Evolutionary conservation across 2,329 filamentous ascomycete genomes (phyloP).

Genomic region (Trichophyton mentagrophytes): DNA sequence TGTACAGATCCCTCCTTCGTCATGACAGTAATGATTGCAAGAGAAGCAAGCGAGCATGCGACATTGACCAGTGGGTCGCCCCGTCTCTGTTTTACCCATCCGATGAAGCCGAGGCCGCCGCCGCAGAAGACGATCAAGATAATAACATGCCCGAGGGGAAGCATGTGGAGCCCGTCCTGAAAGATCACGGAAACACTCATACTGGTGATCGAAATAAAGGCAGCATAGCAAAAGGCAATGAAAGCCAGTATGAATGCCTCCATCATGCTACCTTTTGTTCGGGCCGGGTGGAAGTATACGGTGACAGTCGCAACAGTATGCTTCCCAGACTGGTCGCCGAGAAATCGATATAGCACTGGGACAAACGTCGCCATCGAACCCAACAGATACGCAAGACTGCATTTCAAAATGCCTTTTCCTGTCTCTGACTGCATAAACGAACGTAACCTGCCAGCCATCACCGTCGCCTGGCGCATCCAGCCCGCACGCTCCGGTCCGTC

Average conservation of each 20-base stretch:
- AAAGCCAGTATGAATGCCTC: conserved; percentile 68
- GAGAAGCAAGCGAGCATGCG: conserved; percentile 70
- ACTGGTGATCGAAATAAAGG: conserved; percentile 62
- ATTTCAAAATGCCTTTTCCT: conserved; percentile 75
- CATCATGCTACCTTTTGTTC: conserved; percentile 78
- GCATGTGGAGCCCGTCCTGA: conserved; percentile 51
- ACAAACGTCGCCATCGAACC: conserved; percentile 80
- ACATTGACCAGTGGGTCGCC: conserved; percentile 72
- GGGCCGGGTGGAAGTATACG: conserved; percentile 86
- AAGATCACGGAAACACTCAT: conserved; percentile 83
- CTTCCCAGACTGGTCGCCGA: conserved; percentile 80
- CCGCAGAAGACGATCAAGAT: conserved; percentile 76
- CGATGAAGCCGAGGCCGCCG: conserved; percentile 73
- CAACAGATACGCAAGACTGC: conserved; percentile 75
- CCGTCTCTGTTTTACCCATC: conserved; percentile 71
- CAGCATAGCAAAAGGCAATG: conserved; percentile 65
- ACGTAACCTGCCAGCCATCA: conserved; percentile 34
- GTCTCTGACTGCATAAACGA: conserved; percentile 56
- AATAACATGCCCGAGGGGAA: conserved; percentile 61
- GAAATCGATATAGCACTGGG: conserved; percentile 54
- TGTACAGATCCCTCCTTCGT: conserved; percentile 87
- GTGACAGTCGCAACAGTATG: conserved; percentile 88
- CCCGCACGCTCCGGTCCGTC: conserved; percentile 11
- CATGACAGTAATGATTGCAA: conserved; percentile 78
- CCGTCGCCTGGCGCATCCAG: conserved; percentile 21